Conservation (phyloP, 352 stramenopile genomes). For the Pythium volutum region DNA sequence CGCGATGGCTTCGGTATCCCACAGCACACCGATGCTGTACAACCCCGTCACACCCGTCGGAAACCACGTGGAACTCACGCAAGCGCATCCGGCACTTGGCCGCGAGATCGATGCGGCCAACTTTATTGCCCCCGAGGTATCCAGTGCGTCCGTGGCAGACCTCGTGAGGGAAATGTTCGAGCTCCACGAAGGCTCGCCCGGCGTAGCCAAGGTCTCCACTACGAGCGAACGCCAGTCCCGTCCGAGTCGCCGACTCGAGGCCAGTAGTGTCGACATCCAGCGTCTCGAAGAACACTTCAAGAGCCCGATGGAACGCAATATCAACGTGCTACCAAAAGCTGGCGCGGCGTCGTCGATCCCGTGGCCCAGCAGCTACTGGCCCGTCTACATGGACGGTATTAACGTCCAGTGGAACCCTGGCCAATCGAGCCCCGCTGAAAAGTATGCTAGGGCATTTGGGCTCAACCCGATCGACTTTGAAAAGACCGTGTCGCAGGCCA, state of each 20-base stretch:
- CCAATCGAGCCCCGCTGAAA: constrained; percentile 11
- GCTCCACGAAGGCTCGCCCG: not conserved
- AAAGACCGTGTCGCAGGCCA: constrained; percentile 6
- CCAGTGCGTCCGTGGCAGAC: constrained; percentile 11
- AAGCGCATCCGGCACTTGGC: constrained; percentile 12
- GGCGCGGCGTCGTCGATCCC: constrained; percentile 1
- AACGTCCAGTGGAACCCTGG: constrained; percentile 42
- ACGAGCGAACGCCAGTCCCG: not conserved
- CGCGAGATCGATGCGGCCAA: not conserved
- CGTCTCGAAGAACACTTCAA: constrained; percentile 18
- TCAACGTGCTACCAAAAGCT: constrained; percentile 2
- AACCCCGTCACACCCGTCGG: constrained; percentile 16
- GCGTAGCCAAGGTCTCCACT: not conserved
- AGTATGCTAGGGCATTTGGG: constrained; percentile 16
- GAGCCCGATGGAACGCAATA: constrained; percentile 12
- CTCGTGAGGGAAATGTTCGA: constrained; percentile 11
- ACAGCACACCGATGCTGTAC: constrained; percentile 4
- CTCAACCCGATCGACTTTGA: constrained; percentile 8
- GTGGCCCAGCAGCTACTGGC: constrained; percentile 75
- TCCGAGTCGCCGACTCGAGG: not conserved
- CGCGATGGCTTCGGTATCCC: not conserved
- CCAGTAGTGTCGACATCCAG: constrained; percentile 7
- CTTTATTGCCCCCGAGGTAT: constrained; percentile 2
- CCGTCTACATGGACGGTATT: constrained; percentile 56
- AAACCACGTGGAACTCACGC: not conserved